Evolutionary conservation across 148 eudicot genomes (phyloP).

Genomic region (Cornus kousa): DNA sequence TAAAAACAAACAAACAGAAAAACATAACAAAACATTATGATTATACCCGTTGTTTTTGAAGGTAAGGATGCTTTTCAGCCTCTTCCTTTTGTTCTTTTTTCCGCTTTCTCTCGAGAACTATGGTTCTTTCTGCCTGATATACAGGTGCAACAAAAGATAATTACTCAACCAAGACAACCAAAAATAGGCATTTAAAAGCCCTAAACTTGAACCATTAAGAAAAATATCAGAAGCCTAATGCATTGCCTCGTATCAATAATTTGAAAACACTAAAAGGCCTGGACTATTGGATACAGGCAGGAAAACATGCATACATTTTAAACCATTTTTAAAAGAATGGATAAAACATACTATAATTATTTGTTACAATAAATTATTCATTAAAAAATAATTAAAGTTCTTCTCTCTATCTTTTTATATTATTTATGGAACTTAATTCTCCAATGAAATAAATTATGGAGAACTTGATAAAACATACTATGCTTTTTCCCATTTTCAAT

Average conservation of each 20-base stretch:
- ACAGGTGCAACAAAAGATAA: conserved; percentile 37
- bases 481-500: too few relatives aligned
- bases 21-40: background rate
- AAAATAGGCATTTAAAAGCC: background rate
- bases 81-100: conserved; percentile 98
- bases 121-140: conserved; percentile 81
- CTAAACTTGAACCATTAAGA: background rate
- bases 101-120: conserved; percentile 82
- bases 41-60: conserved; percentile 70
- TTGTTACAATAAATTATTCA: background rate
- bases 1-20: too few relatives aligned
- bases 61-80: conserved; percentile 88
- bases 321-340: background rate
- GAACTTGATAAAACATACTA: too few relatives aligned
- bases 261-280: background rate
- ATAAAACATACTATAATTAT: background rate
- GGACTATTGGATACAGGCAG: background rate
- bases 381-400: background rate
- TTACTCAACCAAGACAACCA: too few relatives aligned
- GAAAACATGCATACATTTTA: background rate
- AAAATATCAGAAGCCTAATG: background rate
- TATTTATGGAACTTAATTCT: too few relatives aligned
- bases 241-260: background rate
- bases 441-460: too few relatives aligned
- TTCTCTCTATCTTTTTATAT: too few relatives aligned